These are phyloP conservation scores for Euphrasia confusa DNA, from an alignment of 257 asterid species.

Conservation along the genomic window DNA sequence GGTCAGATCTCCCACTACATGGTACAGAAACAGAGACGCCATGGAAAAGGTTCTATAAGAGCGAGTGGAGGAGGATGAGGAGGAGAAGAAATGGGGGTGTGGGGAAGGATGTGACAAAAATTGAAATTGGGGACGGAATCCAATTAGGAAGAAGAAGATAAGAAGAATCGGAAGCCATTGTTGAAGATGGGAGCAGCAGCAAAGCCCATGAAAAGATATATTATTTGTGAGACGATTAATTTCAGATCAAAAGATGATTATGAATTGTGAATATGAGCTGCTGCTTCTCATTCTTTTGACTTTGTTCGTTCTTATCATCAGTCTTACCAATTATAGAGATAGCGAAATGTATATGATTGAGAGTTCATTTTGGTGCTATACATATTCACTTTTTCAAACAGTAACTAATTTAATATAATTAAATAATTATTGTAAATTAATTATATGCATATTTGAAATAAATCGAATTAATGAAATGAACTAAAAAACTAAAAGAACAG, in stretches of 20 bases:
- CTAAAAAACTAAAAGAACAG: no score
- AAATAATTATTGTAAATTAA: no score
- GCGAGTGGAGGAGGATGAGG: conserved; percentile 54
- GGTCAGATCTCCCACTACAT: conserved; percentile 98
- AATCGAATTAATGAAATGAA: no score
- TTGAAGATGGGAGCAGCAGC: conserved; percentile 17
- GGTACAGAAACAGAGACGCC: conserved; percentile 89
- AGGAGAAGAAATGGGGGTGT: conserved; percentile 40
- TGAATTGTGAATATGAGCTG: neutral
- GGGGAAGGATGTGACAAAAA: conserved; percentile 29
- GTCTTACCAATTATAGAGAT: neutral
- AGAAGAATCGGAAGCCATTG: conserved; percentile 32
- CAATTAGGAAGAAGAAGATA: neutral
- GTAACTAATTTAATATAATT: no score
- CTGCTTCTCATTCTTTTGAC: no score
- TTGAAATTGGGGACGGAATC: conserved; percentile 12
- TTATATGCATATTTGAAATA: no score
- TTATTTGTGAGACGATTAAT: neutral
- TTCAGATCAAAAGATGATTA: neutral
- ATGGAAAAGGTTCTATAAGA: conserved; percentile 35
- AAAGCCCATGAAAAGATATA: conserved; percentile 25
- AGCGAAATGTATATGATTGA: no score
- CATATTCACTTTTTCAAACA: no score
- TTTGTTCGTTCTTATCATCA: neutral
- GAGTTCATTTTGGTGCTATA: no score